Conservation (phyloP, 768 basidiomycete species). For the Gelatoporia subvermispora region DNA sequence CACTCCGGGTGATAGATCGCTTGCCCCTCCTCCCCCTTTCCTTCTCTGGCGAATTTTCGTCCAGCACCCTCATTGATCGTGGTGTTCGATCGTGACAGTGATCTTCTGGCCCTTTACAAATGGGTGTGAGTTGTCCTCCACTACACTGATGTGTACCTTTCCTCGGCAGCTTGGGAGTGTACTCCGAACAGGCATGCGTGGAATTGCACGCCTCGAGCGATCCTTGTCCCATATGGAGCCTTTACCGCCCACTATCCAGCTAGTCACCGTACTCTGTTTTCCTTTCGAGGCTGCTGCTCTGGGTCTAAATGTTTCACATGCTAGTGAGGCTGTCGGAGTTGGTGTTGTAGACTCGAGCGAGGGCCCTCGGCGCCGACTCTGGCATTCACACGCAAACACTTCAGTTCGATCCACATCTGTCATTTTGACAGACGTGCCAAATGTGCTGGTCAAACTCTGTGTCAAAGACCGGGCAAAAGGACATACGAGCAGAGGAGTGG, state of each 20-base stretch:
- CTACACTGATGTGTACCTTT: slow-evolving; percentile 6
- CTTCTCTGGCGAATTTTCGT: not conserved
- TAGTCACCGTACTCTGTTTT: slow-evolving; percentile 7
- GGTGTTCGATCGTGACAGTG: slow-evolving; percentile 11
- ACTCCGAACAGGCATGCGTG: not conserved
- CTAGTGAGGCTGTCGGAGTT: not conserved
- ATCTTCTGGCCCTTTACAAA: slow-evolving; percentile 15
- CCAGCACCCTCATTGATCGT: not conserved
- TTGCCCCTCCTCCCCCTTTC: no score
- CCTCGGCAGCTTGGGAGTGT: slow-evolving; percentile 10
- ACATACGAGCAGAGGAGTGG: not conserved
- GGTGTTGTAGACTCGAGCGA: not conserved
- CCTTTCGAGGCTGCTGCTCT: slow-evolving; percentile 5
- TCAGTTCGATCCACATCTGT: not conserved
- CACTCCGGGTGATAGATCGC: no score
- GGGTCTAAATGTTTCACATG: slow-evolving; percentile 1
- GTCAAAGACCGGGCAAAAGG: not conserved
- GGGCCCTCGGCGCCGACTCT: not conserved
- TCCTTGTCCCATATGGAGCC: no score
- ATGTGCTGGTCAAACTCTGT: not conserved
- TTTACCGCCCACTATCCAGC: slow-evolving; percentile 7
- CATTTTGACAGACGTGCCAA: not conserved
- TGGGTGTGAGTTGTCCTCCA: slow-evolving; percentile 14
- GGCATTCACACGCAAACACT: slow-evolving; percentile 4
- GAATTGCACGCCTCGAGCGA: not conserved